Conservation (phyloP, 2,329 filamentous ascomycete species). For the Aspergillus novofumigatus region DNA sequence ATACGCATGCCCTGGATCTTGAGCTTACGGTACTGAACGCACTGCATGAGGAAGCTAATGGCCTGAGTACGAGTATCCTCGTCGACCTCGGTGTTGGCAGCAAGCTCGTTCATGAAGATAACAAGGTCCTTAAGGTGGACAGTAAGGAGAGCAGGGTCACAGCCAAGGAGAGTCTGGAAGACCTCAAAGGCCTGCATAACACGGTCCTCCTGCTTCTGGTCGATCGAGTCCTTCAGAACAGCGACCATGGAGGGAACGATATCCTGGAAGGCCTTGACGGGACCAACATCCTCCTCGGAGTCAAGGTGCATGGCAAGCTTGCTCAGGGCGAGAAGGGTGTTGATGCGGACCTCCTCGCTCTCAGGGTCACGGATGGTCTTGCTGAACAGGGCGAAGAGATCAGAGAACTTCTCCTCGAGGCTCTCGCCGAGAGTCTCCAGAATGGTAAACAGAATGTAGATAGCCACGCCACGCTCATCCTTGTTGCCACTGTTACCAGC, state of each 20-base stretch:
- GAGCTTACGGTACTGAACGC: constrained; percentile 85
- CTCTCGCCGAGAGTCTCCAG: constrained; percentile 81
- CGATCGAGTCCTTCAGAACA: constrained; percentile 79
- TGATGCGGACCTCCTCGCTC: constrained; percentile 88
- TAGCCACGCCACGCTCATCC: constrained; percentile 79
- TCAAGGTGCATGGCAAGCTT: constrained; percentile 84
- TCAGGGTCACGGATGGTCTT: constrained; percentile 86
- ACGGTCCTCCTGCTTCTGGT: constrained; percentile 77
- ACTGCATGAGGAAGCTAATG: constrained; percentile 89
- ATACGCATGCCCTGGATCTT: constrained; percentile 90
- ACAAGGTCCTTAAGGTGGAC: constrained; percentile 85
- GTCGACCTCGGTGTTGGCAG: constrained; percentile 69
- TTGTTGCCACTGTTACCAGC: constrained; percentile 72
- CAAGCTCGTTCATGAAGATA: constrained; percentile 88
- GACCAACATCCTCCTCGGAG: constrained; percentile 74
- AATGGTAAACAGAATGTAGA: constrained; percentile 89
- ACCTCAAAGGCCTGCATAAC: constrained; percentile 91
- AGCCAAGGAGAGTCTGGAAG: constrained; percentile 90
- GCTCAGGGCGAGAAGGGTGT: constrained; percentile 86
- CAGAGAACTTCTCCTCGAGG: constrained; percentile 74
- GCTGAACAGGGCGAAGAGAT: constrained; percentile 78
- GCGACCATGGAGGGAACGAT: constrained; percentile 84
- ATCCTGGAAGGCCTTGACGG: constrained; percentile 70
- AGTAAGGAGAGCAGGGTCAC: constrained; percentile 78
- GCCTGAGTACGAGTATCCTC: constrained; percentile 87